Conservation (phyloP, 768 basidiomycete species). For the Tephrocybe sp. region DNA sequence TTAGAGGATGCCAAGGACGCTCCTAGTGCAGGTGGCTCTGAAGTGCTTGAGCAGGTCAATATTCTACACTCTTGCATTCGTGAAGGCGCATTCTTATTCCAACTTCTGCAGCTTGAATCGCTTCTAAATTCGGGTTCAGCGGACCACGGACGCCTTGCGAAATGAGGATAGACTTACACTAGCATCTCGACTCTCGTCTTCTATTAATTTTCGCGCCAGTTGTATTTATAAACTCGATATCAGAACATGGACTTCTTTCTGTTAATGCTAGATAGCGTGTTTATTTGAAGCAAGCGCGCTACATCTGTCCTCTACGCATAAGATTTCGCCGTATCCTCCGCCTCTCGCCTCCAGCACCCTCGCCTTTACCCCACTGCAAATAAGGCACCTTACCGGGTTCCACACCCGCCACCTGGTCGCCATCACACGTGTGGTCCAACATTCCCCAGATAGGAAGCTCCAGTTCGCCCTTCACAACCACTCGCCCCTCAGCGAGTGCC, state of each 20-base stretch:
- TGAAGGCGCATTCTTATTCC: not conserved
- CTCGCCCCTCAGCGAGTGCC: conserved; percentile 37
- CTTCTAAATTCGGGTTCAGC: conserved; percentile 18
- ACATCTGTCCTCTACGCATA: conserved; percentile 80
- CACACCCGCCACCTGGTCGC: conserved; percentile 41
- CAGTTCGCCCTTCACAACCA: conserved; percentile 83
- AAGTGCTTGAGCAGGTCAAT: conserved; percentile 22
- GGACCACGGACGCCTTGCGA: conserved; percentile 13
- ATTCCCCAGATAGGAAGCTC: conserved; percentile 87
- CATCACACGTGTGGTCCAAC: conserved; percentile 61
- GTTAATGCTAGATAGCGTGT: no score
- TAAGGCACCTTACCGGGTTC: conserved; percentile 65
- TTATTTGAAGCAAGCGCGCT: not conserved
- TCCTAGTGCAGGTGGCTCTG: conserved; percentile 5
- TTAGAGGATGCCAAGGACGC: conserved; percentile 5
- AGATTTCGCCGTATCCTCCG: conserved; percentile 79
- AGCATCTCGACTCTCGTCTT: no score
- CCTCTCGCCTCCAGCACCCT: conserved; percentile 69
- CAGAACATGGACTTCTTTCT: no score
- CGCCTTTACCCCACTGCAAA: conserved; percentile 71
- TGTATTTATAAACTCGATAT: no score
- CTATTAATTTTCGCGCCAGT: no score
- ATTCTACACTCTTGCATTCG: not conserved
- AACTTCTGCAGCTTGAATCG: conserved; percentile 18
- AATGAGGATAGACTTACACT: conserved; percentile 2